These are phyloP conservation scores for Russula sp. DNA, from an alignment of 768 basidiomycete species.

Conservation along the genomic window DNA sequence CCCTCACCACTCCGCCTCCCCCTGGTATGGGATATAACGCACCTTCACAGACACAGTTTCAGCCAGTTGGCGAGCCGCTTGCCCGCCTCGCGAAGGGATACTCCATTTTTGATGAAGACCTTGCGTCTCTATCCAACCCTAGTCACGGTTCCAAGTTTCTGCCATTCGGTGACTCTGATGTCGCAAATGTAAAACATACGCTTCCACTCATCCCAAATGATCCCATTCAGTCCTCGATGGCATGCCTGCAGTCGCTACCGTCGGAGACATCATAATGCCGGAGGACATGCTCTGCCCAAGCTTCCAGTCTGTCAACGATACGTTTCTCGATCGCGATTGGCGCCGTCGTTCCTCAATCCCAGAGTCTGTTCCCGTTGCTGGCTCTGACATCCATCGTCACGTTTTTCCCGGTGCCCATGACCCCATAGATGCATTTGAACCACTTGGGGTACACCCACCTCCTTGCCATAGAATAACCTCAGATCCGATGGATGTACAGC, in stretches of 20 bases:
- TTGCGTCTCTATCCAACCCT: conserved; percentile 30
- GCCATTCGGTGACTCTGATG: conserved; percentile 47
- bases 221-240: conserved; percentile 46
- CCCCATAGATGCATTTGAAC: conserved; percentile 38
- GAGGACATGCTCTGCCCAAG: conserved; percentile 38
- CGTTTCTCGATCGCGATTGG: conserved; percentile 50
- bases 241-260: not conserved
- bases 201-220: conserved; percentile 51
- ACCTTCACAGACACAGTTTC: conserved; percentile 27
- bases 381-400: conserved; percentile 18
- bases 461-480: conserved; percentile 26
- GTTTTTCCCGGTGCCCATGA: conserved; percentile 25
- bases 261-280: conserved; percentile 28
- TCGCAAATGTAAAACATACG: conserved; percentile 36
- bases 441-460: conserved; percentile 41
- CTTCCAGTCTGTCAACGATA: conserved; percentile 50
- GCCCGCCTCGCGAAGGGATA: conserved; percentile 36
- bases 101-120: conserved; percentile 38
- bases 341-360: conserved; percentile 26
- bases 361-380: conserved; percentile 21
- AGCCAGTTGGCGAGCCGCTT: conserved; percentile 17
- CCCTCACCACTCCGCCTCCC: conserved; percentile 18
- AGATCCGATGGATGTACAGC: conserved; percentile 27
- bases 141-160: conserved; percentile 38
- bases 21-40: conserved; percentile 10